Evolutionary conservation across 257 asterid genomes (phyloP).

Genomic region (Linaria vulgaris): DNA sequence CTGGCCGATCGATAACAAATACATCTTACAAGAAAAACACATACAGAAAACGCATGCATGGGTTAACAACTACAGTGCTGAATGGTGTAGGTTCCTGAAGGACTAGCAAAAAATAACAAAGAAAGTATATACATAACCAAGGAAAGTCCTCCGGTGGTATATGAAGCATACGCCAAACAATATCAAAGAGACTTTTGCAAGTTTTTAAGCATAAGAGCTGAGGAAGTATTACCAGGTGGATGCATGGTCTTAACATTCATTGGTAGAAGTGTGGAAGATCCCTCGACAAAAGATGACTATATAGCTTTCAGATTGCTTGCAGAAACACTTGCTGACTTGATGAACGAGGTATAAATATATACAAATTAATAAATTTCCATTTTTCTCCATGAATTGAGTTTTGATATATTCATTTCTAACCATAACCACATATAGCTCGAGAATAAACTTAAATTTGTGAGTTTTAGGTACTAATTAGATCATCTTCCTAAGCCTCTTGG

Average conservation of each 20-base stretch:
- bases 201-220: constrained; percentile 3
- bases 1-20: too few relatives aligned
- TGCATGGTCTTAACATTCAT: constrained; percentile 7
- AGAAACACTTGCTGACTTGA: constrained; percentile 30
- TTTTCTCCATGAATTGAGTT: too few relatives aligned
- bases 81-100: constrained; percentile 31
- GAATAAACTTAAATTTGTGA: too few relatives aligned
- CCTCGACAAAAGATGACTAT: constrained; percentile 14
- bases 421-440: too few relatives aligned
- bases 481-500: too few relatives aligned
- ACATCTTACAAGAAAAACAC: too few relatives aligned
- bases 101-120: constrained; percentile 25
- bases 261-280: constrained; percentile 26
- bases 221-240: constrained; percentile 6
- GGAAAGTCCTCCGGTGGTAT: constrained; percentile 29
- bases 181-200: background rate
- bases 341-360: constrained; percentile 20
- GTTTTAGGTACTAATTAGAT: too few relatives aligned
- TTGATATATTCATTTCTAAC: too few relatives aligned
- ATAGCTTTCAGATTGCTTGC: constrained; percentile 3
- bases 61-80: too few relatives aligned
- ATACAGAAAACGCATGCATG: too few relatives aligned
- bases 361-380: background rate
- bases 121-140: constrained; percentile 22
- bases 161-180: constrained; percentile 27